A percentile compares a stretch with the other conserved stretches of the same genome.
Evolutionary conservation across 331 rosid species (phyloP).

Genomic region (Quercus phellos): DNA sequence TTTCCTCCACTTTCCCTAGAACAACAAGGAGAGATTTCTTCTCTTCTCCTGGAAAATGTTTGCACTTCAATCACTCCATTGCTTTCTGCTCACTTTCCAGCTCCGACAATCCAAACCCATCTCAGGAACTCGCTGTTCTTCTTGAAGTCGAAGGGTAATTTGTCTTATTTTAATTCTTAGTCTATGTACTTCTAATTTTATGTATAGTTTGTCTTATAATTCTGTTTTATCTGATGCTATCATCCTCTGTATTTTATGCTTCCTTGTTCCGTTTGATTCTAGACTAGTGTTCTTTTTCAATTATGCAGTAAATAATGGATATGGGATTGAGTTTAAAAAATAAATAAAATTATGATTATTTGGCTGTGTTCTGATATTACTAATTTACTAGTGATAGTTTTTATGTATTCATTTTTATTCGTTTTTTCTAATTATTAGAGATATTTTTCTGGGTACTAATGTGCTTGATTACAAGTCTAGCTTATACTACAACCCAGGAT

Average conservation of each 20-base stretch:
- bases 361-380: not conserved
- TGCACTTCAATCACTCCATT: constrained; percentile 26
- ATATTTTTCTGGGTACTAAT: too few species aligned
- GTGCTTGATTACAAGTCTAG: too few species aligned
- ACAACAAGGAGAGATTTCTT: not conserved
- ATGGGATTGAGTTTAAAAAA: too few species aligned
- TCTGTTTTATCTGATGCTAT: not conserved
- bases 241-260: not conserved
- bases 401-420: not conserved
- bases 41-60: constrained; percentile 28
- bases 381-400: not conserved
- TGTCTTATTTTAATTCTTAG: not conserved
- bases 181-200: not conserved
- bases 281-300: not conserved
- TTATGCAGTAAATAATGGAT: not conserved
- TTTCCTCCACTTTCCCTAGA: constrained; percentile 19
- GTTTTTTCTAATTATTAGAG: not conserved
- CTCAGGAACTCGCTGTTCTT: constrained; percentile 65
- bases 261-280: not conserved
- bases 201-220: not conserved
- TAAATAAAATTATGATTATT: not conserved
- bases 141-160: constrained; percentile 88
- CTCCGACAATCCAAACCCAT: constrained; percentile 16
- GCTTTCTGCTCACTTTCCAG: constrained; percentile 37
- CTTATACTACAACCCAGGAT: too few species aligned